Conservation (phyloP, 2,329 filamentous ascomycete species). For the Bipolaris oryzae region DNA sequence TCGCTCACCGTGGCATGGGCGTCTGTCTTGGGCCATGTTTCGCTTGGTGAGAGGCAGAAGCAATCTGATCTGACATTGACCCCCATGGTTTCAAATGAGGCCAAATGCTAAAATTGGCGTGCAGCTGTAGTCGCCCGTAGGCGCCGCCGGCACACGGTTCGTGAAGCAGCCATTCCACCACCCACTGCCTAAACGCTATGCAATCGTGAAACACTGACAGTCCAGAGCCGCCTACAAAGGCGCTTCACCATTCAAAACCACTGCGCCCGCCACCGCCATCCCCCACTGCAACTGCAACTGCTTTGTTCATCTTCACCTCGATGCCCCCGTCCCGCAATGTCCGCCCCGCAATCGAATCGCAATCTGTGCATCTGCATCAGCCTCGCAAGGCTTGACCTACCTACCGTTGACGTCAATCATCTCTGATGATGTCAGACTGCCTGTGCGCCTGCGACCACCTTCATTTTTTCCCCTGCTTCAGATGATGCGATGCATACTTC, state of each 20-base stretch:
- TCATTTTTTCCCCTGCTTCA: not conserved
- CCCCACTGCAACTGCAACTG: not conserved
- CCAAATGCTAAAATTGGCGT: constrained; percentile 1
- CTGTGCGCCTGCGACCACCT: not conserved
- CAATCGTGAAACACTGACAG: constrained; percentile 31
- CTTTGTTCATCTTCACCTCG: not conserved
- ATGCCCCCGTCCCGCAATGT: not conserved
- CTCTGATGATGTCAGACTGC: not conserved
- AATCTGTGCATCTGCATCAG: constrained; percentile 4
- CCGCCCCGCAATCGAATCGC: not conserved
- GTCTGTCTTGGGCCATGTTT: not conserved
- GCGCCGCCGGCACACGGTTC: constrained; percentile 11
- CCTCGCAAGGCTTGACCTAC: constrained; percentile 10
- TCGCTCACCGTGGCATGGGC: too few species aligned
- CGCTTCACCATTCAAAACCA: constrained; percentile 4
- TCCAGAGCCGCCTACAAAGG: constrained; percentile 21
- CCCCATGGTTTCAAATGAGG: not conserved
- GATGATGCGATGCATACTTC: not conserved
- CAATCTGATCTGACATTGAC: not conserved
- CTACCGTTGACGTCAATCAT: constrained; percentile 11
- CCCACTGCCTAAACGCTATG: constrained; percentile 11
- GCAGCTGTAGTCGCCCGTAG: constrained; percentile 15
- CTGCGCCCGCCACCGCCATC: not conserved
- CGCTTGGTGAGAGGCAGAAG: not conserved
- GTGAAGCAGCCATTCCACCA: constrained; percentile 15